Percentiles rank a stretch among this genome's conserved stretches.
Conservation (phyloP, 2,329 filamentous ascomycete genomes). For the Fulvia fulva region DNA sequence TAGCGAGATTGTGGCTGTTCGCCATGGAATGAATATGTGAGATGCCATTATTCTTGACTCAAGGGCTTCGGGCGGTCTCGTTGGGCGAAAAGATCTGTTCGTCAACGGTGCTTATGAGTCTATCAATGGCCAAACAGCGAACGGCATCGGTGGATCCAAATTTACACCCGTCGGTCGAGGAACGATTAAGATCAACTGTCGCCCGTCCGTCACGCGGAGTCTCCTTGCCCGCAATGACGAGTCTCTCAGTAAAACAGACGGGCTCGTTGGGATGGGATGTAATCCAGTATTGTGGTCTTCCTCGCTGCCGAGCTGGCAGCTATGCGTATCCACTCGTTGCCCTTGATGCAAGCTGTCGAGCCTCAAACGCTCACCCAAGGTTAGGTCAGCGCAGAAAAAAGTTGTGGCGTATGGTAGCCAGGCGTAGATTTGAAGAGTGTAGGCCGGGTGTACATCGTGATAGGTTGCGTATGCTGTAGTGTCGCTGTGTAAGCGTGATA, state of each 20-base stretch:
- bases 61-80: no score
- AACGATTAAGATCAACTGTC: no score
- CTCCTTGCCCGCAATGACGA: not conserved
- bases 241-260: not conserved
- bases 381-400: slow-evolving; percentile 13
- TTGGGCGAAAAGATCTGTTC: no score
- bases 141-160: no score
- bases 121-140: no score
- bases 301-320: not conserved
- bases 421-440: slow-evolving; percentile 12
- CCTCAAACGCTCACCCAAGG: not conserved
- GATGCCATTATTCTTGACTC: no score
- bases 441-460: slow-evolving; percentile 17
- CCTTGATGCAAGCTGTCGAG: not conserved
- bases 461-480: slow-evolving; percentile 8
- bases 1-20: no score
- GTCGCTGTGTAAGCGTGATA: slow-evolving; percentile 1
- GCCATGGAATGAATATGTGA: no score
- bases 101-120: no score
- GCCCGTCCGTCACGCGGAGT: no score
- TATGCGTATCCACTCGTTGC: not conserved
- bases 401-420: slow-evolving; percentile 9
- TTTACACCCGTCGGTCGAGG: no score
- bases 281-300: not conserved
- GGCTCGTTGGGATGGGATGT: slow-evolving; percentile 1